Evolutionary conservation across 2,329 filamentous ascomycete genomes (phyloP).

Genomic region (Cryphonectria japonica): DNA sequence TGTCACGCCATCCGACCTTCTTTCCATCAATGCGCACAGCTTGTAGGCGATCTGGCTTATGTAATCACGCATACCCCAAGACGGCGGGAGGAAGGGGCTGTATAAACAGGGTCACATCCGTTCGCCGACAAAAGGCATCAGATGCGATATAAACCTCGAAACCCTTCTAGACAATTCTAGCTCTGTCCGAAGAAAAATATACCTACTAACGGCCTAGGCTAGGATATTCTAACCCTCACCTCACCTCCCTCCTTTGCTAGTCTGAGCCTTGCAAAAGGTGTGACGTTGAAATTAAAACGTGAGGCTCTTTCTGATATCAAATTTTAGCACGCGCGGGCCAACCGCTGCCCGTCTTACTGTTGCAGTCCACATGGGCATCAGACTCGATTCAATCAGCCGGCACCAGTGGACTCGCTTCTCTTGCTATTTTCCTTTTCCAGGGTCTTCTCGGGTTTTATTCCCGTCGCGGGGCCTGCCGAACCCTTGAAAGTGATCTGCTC

Average conservation of each 20-base stretch:
- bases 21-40: too few relatives aligned
- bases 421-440: too few relatives aligned
- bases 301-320: not conserved
- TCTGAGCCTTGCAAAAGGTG: not conserved
- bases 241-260: not conserved
- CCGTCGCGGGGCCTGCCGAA: not conserved
- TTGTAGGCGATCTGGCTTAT: too few relatives aligned
- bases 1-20: too few relatives aligned
- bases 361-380: not conserved
- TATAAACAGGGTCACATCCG: not conserved
- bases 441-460: not conserved
- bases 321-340: not conserved
- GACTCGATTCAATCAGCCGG: too few relatives aligned
- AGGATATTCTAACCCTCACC: not conserved
- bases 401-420: too few relatives aligned
- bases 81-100: too few relatives aligned
- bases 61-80: too few relatives aligned
- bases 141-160: not conserved
- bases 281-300: not conserved
- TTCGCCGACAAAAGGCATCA: not conserved
- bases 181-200: not conserved
- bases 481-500: not conserved
- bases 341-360: not conserved
- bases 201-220: not conserved
- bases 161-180: not conserved